Percentiles rank a stretch among this genome's conserved stretches.
phyloP scores from a whole-genome alignment of 2,329 filamentous ascomycete species.

The Aspergillus sp. region DNA sequence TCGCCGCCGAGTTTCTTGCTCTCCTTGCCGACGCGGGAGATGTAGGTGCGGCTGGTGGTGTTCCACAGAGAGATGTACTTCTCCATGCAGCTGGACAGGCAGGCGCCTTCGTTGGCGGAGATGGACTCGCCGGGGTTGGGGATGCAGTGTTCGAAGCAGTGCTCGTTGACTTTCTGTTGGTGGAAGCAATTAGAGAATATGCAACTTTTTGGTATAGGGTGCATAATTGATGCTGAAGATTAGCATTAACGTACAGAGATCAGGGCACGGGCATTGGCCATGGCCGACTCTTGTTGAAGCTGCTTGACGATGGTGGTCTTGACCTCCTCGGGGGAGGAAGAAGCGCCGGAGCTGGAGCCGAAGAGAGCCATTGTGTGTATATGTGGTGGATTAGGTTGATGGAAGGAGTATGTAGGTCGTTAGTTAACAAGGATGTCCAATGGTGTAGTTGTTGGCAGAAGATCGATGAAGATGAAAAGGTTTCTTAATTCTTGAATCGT shows the following conservation, averaged over 20 bases:
- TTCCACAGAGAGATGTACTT: constrained; percentile 84
- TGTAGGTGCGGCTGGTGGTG: constrained; percentile 64
- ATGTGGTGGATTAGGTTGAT: not conserved
- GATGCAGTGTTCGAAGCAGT: constrained; percentile 75
- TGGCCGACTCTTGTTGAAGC: constrained; percentile 59
- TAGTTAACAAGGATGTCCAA: too few relatives aligned
- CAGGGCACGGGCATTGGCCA: constrained; percentile 64
- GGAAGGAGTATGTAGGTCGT: not conserved
- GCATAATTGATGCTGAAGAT: too few relatives aligned
- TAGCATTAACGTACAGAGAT: constrained; percentile 55
- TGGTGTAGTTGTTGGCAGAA: too few relatives aligned
- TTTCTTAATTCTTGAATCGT: not conserved
- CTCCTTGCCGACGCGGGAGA: constrained; percentile 53
- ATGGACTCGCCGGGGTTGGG: constrained; percentile 62
- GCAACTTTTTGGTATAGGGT: not conserved
- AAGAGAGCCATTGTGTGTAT: constrained; percentile 33
- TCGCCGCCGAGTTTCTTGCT: constrained; percentile 45
- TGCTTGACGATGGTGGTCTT: constrained; percentile 59
- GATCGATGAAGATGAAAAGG: too few relatives aligned
- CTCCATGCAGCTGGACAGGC: constrained; percentile 73
- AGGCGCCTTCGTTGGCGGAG: constrained; percentile 63
- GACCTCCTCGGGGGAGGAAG: constrained; percentile 27
- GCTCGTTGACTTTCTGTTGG: constrained; percentile 69
- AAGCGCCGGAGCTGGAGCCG: constrained; percentile 24
- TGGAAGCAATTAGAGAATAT: not conserved